Base-by-base conservation (phyloP, 2,329 filamentous ascomycete species). In the Leptographium procerum region DNA sequence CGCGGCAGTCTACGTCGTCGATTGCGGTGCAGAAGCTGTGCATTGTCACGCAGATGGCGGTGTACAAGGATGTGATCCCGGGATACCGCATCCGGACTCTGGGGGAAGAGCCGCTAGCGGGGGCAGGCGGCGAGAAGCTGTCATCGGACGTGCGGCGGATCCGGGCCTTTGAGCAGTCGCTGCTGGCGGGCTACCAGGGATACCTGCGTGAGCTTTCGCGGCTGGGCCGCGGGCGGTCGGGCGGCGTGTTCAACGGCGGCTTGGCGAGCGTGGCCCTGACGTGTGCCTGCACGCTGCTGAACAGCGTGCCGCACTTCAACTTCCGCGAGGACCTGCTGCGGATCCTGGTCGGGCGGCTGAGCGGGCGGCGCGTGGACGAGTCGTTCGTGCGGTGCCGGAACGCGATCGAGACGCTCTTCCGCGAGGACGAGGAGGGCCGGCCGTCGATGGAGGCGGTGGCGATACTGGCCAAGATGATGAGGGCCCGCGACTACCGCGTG, bases 51-150 rank as follows among this genome's bases (percentile, higher is more conserved):
- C 91, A 96, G 72, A 80, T 94, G 69, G 83, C 91, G 0, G 84
- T 97, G 14, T 99, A 92, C 77, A 96, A 92, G 70, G 94, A 97
- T 71, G 82, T 96, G 52, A 97, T 99, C 60, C 94, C 94, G 0
- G 94, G 94, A 26, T 99, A 99, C 70, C 82, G 94, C 61, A 97
- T 99, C 75, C 86, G 94, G 22, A 88, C 90, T 1, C 75, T 90
- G 4, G 77, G 81, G 1, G 89, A 95, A 61, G 87, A 90, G 34
- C 84, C 22, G 24, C 6, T 19, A 16, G 14, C 86, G n/a, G 40
- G 13, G 9, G 45, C 11, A 1, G 22, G 86, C 11, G 40, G 82
- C 59, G 86, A 86, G 63, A 95, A 95, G 70, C 75, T 97, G 1
- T 96, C 91, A 6, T 96, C 96, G 69, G 94, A 97, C 31, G 90